phyloP scores from a whole-genome alignment of 2,329 filamentous ascomycete genomes.

The Pseudogymnoascus sp. region DNA sequence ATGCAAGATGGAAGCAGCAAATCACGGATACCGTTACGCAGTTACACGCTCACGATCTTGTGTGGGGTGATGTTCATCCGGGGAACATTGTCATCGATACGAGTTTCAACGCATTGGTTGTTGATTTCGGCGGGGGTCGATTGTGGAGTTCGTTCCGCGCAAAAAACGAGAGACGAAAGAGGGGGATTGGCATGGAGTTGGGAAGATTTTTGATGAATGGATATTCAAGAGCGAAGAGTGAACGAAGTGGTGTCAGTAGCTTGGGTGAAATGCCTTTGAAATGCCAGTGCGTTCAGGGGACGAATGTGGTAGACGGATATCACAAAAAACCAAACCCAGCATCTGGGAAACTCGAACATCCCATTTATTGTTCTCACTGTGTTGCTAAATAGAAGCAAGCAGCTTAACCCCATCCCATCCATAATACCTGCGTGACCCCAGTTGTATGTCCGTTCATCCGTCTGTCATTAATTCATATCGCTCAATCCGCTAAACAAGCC shows the following conservation, averaged over 20 bases:
- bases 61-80: constrained; percentile 19
- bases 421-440: background rate
- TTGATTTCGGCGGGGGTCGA: constrained; percentile 20
- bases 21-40: constrained; percentile 13
- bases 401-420: background rate
- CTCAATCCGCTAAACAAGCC: background rate
- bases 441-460: background rate
- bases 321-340: too few species aligned
- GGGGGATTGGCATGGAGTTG: constrained; percentile 13
- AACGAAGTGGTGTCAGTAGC: background rate
- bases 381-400: background rate
- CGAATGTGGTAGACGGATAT: background rate
- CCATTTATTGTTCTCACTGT: background rate
- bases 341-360: background rate
- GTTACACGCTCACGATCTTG: constrained; percentile 15
- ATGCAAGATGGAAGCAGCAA: constrained; percentile 14
- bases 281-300: background rate
- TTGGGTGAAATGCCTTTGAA: background rate
- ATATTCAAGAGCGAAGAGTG: background rate
- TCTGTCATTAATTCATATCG: background rate
- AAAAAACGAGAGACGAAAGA: constrained; percentile 15
- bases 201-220: constrained; percentile 14
- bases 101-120: constrained; percentile 15
- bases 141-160: constrained; percentile 15
- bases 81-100: constrained; percentile 19